Evolutionary conservation across 2,329 filamentous ascomycete genomes (phyloP).

Genomic region (Trichoderma afroharzianum): DNA sequence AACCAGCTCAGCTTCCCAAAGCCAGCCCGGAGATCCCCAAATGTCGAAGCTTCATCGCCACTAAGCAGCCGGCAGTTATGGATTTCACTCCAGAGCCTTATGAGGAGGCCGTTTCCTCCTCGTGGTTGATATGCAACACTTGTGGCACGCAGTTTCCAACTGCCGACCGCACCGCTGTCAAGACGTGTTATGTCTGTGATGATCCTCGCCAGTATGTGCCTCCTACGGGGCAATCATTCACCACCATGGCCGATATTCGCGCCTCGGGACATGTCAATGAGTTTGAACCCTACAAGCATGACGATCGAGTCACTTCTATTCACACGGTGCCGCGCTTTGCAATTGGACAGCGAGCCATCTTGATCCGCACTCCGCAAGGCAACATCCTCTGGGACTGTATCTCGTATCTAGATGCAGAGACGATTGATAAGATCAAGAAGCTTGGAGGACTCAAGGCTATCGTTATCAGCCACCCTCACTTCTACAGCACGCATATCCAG

Average conservation of each 20-base stretch:
- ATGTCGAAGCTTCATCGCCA: not conserved
- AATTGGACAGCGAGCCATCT: slow-evolving; percentile 71
- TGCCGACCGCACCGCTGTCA: slow-evolving; percentile 43
- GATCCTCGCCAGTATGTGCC: slow-evolving; percentile 70
- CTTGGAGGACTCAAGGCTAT: slow-evolving; percentile 69
- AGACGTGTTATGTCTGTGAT: slow-evolving; percentile 67
- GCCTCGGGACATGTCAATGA: slow-evolving; percentile 46
- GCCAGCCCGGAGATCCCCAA: too few relatives aligned
- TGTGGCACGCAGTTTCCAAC: slow-evolving; percentile 64
- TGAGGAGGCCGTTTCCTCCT: not conserved
- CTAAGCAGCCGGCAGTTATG: slow-evolving; percentile 11
- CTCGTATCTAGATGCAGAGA: slow-evolving; percentile 63
- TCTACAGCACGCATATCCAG: slow-evolving; percentile 71
- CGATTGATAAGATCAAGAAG: slow-evolving; percentile 52
- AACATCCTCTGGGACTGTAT: slow-evolving; percentile 81
- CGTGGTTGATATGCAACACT: slow-evolving; percentile 57
- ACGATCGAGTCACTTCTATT: slow-evolving; percentile 46
- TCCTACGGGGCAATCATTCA: slow-evolving; percentile 55
- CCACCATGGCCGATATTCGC: slow-evolving; percentile 45
- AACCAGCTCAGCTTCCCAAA: not conserved
- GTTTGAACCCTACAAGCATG: slow-evolving; percentile 45
- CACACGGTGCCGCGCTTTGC: slow-evolving; percentile 56
- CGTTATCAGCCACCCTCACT: slow-evolving; percentile 77
- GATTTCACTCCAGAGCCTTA: slow-evolving; percentile 16
- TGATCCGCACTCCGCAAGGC: slow-evolving; percentile 61